Base-by-base conservation (phyloP, 495 filamentous ascomycete species). In the Podospora pseudopauciseta region DNA sequence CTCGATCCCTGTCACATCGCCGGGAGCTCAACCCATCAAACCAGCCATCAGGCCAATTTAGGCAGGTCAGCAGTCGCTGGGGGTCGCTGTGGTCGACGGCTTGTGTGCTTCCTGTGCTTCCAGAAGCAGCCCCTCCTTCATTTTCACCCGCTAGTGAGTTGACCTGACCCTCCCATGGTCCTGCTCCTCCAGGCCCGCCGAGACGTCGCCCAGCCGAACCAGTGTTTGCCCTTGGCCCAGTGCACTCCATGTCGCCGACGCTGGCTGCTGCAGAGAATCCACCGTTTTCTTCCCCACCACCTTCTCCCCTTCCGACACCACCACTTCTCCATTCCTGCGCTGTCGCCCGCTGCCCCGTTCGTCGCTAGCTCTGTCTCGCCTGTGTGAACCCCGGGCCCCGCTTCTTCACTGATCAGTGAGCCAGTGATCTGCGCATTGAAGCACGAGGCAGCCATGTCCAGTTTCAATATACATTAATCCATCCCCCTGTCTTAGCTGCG, bases 1-100 rank as follows among this genome's bases (percentile, higher is more conserved):
- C 73, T 70, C 71, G 57, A 70, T 71, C 72, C 74, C 65, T 72
- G 70, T 70, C 72, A 58, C n/a, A 39, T 62, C 66, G 60, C 67
- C 69, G 74, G 70, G 63, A 55, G 57, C 65, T 65, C 65, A 67
- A 69, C 70, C 72, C 74, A 73, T 68, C 26, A 64, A 44, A 44
- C 75, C 70, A 76, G 75, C 76, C 75, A 67, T 78, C 75, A 73
- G 59, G 60, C 76, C 75, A 70, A 73, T 77, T 78, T 78, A 77
- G 76, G 76, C 76, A 78, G 76, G 76, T 78, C 73, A 67, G 56
- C 67, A 62, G 70, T 73, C 64, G 55, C 61, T 49, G 63, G 72
- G 72, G 68, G 71, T 7, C 30, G 61, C 67, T 68, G 30, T 49
- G 63, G 59, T 32, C 27, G 58, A 65, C 68, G 30, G 28, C 13